phyloP scores from a whole-genome alignment of 805 yeast genomes.

The Wickerhamiella kurtzmanii region DNA sequence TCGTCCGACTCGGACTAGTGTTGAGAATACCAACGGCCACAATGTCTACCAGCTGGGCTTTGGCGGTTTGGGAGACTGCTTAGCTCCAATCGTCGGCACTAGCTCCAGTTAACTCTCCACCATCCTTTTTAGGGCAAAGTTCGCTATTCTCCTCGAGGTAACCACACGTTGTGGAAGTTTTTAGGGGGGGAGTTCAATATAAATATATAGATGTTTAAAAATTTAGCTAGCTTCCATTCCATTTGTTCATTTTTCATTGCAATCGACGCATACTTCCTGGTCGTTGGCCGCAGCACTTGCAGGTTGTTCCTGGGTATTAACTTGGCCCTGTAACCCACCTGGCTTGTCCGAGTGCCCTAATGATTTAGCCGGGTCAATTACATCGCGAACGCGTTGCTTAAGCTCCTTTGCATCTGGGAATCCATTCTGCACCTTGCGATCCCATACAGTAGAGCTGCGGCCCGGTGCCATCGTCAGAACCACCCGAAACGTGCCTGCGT shows the following conservation, averaged over 20 bases:
- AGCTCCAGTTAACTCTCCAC: no score
- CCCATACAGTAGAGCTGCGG: conserved; percentile 38
- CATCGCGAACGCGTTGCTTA: conserved; percentile 52
- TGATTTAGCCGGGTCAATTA: conserved; percentile 38
- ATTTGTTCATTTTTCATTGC: neutral
- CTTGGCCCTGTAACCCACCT: neutral
- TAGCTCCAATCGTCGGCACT: neutral
- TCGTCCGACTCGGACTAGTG: no score
- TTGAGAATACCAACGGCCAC: no score
- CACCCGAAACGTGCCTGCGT: conserved; percentile 48
- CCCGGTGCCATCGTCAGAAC: conserved; percentile 31
- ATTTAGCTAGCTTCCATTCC: neutral
- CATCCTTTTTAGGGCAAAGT: no score
- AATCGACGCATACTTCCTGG: neutral
- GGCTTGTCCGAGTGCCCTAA: conserved; percentile 57
- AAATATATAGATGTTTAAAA: neutral
- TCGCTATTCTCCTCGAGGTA: no score
- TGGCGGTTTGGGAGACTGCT: neutral
- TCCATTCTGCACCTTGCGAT: conserved; percentile 49
- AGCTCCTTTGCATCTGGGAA: conserved; percentile 78
- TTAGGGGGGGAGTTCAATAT: neutral
- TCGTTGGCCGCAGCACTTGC: neutral
- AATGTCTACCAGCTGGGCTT: neutral
- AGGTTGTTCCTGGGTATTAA: neutral
- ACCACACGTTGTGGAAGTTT: no score